Percentiles rank a stretch among this genome's conserved stretches.
Evolutionary conservation across 1,139 yeast species (phyloP).

Genomic region (Taphrina communis): DNA sequence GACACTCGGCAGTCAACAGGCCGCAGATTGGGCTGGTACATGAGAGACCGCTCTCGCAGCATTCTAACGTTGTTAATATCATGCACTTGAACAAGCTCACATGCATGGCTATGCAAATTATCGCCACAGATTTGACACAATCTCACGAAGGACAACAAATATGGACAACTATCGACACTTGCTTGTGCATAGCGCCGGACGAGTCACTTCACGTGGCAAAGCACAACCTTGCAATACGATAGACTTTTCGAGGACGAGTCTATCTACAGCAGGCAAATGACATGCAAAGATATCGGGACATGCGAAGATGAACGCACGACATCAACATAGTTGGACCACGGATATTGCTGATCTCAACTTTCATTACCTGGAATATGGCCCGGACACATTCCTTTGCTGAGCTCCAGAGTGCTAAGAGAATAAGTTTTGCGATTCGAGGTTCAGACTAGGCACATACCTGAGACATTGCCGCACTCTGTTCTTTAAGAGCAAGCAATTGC

Average conservation of each 20-base stretch:
- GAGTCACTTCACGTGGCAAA: too few relatives aligned
- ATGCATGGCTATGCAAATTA: too few relatives aligned
- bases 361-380: conserved; percentile 14
- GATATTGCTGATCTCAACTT: too few relatives aligned
- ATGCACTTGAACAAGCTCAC: too few relatives aligned
- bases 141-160: background rate
- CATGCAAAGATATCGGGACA: background rate
- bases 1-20: background rate
- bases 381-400: conserved; percentile 23
- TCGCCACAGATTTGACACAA: too few relatives aligned
- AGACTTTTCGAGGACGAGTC: too few relatives aligned
- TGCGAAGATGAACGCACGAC: background rate
- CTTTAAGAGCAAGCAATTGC: conserved; percentile 92
- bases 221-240: too few relatives aligned
- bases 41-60: too few relatives aligned
- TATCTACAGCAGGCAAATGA: background rate
- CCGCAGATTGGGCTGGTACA: background rate
- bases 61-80: too few relatives aligned
- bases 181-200: too few relatives aligned
- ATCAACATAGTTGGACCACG: background rate
- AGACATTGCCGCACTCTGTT: conserved; percentile 53
- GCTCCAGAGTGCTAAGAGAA: conserved; percentile 13
- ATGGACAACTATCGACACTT: too few relatives aligned
- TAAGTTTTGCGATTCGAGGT: background rate
- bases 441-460: background rate